Evolutionary conservation across 208 protist genomes (phyloP).

Genomic region (Trypanosoma platydactyli): DNA sequence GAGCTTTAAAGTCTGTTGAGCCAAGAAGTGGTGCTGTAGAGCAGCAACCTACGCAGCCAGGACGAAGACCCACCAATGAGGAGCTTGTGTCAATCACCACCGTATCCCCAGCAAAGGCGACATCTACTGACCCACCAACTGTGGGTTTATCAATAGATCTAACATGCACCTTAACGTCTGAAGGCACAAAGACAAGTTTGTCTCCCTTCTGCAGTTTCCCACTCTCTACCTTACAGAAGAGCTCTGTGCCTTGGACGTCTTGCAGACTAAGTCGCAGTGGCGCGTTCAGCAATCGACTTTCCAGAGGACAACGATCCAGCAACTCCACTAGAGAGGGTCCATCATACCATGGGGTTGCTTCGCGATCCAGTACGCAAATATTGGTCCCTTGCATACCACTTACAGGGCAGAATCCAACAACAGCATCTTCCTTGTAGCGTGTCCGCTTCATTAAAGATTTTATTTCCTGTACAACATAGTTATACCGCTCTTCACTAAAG

Average conservation of each 20-base stretch:
- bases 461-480: slow-evolving; percentile 91
- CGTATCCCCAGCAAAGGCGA: slow-evolving; percentile 78
- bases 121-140: slow-evolving; percentile 44
- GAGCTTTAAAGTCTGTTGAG: slow-evolving; percentile 78
- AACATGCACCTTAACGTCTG: slow-evolving; percentile 53
- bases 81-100: slow-evolving; percentile 63
- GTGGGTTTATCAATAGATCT: slow-evolving; percentile 67
- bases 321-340: slow-evolving; percentile 67
- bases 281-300: slow-evolving; percentile 59
- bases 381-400: slow-evolving; percentile 78
- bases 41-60: slow-evolving; percentile 66
- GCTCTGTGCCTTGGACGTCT: slow-evolving; percentile 54
- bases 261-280: slow-evolving; percentile 77
- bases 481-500: slow-evolving; percentile 91
- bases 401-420: slow-evolving; percentile 77
- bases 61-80: slow-evolving; percentile 52
- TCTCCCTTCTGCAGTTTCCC: slow-evolving; percentile 51
- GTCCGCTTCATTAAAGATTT: slow-evolving; percentile 92
- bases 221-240: slow-evolving; percentile 82
- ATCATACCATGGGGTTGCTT: slow-evolving; percentile 69
- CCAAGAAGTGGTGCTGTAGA: slow-evolving; percentile 21
- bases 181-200: slow-evolving; percentile 56
- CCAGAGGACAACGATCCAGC: slow-evolving; percentile 70
- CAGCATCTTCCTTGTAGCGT: slow-evolving; percentile 70
- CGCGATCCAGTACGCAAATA: slow-evolving; percentile 36